Evolutionary conservation across 1,284 basidiomycete species (phyloP).

Genomic region (Anthracocystis walkeri): DNA sequence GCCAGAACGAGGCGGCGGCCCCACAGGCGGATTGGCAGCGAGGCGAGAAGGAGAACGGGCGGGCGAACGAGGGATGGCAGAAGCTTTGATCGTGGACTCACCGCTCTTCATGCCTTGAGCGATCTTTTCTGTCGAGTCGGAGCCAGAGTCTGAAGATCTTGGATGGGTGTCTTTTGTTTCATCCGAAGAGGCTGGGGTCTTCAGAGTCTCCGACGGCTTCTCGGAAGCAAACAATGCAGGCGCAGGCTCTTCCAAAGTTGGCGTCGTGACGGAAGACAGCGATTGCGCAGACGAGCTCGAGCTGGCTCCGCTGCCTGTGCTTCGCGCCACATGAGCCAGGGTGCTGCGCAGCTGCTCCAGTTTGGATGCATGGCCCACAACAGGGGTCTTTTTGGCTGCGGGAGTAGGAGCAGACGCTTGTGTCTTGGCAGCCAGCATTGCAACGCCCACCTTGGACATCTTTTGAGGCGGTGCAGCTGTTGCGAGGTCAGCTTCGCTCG

Average conservation of each 20-base stretch:
- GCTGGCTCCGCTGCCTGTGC: slow-evolving; percentile 35
- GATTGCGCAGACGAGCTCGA: slow-evolving; percentile 25
- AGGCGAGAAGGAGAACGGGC: slow-evolving; percentile 38
- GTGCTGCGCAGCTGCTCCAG: slow-evolving; percentile 52
- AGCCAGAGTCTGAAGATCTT: slow-evolving; percentile 31
- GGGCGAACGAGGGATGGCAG: slow-evolving; percentile 50
- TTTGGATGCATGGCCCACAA: slow-evolving; percentile 43
- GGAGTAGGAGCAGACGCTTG: slow-evolving; percentile 19
- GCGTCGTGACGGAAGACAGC: slow-evolving; percentile 12
- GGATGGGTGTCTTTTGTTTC: slow-evolving; percentile 2
- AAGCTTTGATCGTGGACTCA: slow-evolving; percentile 50
- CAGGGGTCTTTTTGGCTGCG: slow-evolving; percentile 21
- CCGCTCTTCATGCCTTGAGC: slow-evolving; percentile 27
- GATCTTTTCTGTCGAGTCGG: slow-evolving; percentile 41
- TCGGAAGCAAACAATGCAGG: neutral
- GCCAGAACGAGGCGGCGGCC: slow-evolving; percentile 34
- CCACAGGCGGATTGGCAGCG: slow-evolving; percentile 31
- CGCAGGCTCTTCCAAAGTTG: slow-evolving; percentile 2
- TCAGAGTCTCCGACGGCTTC: neutral
- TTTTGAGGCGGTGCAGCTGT: slow-evolving; percentile 31
- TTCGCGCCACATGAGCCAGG: slow-evolving; percentile 42
- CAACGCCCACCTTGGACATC: slow-evolving; percentile 35
- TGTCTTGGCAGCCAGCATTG: slow-evolving; percentile 30
- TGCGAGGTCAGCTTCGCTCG: slow-evolving; percentile 17
- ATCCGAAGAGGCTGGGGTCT: slow-evolving; percentile 1